Evolutionary conservation across 495 filamentous ascomycete species (phyloP), one percentile per base, ranked within the genome.

Genomic region (Durotheca rogersii): DNA sequence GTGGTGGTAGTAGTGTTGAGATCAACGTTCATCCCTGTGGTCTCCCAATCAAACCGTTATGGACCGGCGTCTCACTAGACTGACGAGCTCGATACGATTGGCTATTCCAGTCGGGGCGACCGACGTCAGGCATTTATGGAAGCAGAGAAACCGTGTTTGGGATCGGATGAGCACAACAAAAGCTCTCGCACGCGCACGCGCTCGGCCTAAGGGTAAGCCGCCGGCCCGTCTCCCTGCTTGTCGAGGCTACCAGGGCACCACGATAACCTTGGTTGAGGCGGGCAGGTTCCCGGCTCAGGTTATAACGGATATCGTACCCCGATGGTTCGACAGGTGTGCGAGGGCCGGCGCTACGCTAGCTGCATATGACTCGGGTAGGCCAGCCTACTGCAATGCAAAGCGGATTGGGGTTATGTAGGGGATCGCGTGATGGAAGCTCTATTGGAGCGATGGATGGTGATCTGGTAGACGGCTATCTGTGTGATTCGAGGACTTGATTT

Each of bases 341-440:
- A 53, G 32, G 17, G 23, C 14, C 25, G 29, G 57, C 56, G 56
- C 57, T 47, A 51, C 57, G 35, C 33, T 47, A 32, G 39, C 38
- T 49, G 57, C 57, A 60, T 41, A 60, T 56, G 57, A 52, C 51
- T 60, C 57, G 57, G 57, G 51, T 60, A 60, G 33, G 34, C 44
- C 47, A 60, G 42, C 57, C 57, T 60, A 60, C 56, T 51, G 57
- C 29, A 23, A 51, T 12, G 37, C 20, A 18, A 47, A 34, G n/a
- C 30, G 41, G 39, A 41, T 56, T 47, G 19, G 33, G 42, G 44
- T 56, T 17, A 56, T 60, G 52, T 55, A 51, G 11, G 57, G 38
- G 51, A 56, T 60, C 57, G 57, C 52, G 57, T 60, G 57, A 60
- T 43, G 53, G 17, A 9, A 34, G 17, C 48, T 32, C 41, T 12